Evolutionary conservation across 2,329 filamentous ascomycete species (phyloP).

Genomic region (Diaporthe longicolla): DNA sequence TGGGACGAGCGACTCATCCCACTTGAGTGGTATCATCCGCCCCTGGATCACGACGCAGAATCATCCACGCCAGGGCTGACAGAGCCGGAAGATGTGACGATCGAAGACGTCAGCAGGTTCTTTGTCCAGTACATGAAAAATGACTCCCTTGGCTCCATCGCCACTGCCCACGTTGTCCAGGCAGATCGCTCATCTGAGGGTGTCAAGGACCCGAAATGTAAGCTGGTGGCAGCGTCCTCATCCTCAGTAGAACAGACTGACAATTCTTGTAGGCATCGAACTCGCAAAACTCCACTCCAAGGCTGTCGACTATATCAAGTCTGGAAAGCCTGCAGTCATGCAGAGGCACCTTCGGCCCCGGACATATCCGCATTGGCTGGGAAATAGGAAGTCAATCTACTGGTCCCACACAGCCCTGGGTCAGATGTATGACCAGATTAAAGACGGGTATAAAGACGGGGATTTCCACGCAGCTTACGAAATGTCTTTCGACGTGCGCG

Average conservation of each 20-base stretch:
- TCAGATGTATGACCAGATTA: slow-evolving; percentile 80
- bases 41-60: slow-evolving; percentile 79
- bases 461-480: slow-evolving; percentile 80
- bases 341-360: slow-evolving; percentile 70
- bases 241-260: slow-evolving; percentile 26
- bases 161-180: slow-evolving; percentile 83
- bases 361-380: slow-evolving; percentile 90
- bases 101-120: slow-evolving; percentile 83
- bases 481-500: slow-evolving; percentile 80
- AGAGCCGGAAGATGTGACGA: slow-evolving; percentile 69
- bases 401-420: slow-evolving; percentile 81
- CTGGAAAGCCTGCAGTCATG: slow-evolving; percentile 82
- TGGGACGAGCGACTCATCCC: slow-evolving; percentile 88
- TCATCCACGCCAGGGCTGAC: slow-evolving; percentile 6
- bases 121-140: slow-evolving; percentile 96
- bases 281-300: slow-evolving; percentile 87
- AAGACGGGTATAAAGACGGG: slow-evolving; percentile 69
- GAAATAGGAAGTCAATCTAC: slow-evolving; percentile 73
- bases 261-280: slow-evolving; percentile 65
- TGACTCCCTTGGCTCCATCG: slow-evolving; percentile 84
- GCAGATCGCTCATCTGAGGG: slow-evolving; percentile 74
- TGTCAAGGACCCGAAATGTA: slow-evolving; percentile 78
- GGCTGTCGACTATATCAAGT: slow-evolving; percentile 96
- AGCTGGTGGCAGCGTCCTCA: slow-evolving; percentile 48
- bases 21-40: slow-evolving; percentile 75